Evolutionary conservation across 106 monocot species (phyloP).

Genomic region (Cymbidium sinense): DNA sequence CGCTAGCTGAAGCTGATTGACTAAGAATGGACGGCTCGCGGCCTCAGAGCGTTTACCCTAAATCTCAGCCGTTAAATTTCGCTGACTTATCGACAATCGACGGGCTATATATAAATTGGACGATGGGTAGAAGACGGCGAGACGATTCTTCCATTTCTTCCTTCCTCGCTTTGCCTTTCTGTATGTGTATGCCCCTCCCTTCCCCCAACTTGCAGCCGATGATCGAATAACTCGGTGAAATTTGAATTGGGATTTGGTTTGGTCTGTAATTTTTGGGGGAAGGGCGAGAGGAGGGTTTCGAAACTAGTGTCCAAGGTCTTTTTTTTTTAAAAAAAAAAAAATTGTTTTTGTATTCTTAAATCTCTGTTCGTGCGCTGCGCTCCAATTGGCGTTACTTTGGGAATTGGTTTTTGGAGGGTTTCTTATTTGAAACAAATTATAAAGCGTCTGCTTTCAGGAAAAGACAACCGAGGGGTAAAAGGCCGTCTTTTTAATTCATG

Average conservation of each 20-base stretch:
- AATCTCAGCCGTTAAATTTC: neutral
- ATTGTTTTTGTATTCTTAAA: neutral
- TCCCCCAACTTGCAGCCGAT: neutral
- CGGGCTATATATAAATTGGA: neutral
- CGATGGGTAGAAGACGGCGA: neutral
- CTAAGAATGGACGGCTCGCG: no score
- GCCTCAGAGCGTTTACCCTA: neutral
- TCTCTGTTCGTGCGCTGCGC: neutral
- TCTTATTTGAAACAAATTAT: neutral
- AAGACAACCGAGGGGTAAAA: neutral
- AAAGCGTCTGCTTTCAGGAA: neutral
- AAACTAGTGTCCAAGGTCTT: neutral
- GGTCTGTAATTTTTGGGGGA: neutral
- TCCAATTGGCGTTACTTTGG: neutral
- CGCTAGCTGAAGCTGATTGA: no score
- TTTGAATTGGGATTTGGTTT: neutral
- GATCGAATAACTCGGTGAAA: neutral
- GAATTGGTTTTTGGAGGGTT: constrained; percentile 3
- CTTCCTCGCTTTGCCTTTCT: neutral
- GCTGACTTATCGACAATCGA: neutral
- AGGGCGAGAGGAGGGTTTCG: neutral
- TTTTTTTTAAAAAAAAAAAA: no score
- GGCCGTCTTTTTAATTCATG: neutral
- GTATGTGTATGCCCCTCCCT: neutral
- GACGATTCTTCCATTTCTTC: neutral